phyloP scores from a whole-genome alignment of 306 rosid species.

The Gastrolobium villosum region DNA sequence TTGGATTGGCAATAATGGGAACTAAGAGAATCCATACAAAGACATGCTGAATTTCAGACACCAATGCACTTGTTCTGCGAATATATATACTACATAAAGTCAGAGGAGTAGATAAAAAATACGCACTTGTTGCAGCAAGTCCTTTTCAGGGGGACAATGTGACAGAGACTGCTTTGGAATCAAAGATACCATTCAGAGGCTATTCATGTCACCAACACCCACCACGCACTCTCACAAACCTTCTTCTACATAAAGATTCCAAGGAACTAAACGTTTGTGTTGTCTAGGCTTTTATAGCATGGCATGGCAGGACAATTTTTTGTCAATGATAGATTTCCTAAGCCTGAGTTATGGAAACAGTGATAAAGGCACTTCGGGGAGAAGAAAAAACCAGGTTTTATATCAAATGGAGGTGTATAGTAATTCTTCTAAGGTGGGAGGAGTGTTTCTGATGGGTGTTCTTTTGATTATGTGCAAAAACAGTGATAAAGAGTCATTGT shows the following conservation, averaged over 20 bases:
- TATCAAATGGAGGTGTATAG: constrained; percentile 72
- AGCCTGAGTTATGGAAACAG: constrained; percentile 51
- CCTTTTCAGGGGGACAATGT: constrained; percentile 60
- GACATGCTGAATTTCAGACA: constrained; percentile 34
- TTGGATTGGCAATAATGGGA: constrained; percentile 12
- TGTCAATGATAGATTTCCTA: constrained; percentile 38
- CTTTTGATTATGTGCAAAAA: background rate
- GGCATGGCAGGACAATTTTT: constrained; percentile 53
- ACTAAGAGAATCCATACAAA: constrained; percentile 21
- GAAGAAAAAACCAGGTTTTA: constrained; percentile 64
- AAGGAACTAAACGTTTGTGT: constrained; percentile 1
- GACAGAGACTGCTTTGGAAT: constrained; percentile 52
- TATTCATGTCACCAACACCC: constrained; percentile 45
- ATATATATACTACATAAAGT: constrained; percentile 31
- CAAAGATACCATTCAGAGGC: constrained; percentile 43
- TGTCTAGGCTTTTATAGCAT: constrained; percentile 40
- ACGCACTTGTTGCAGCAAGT: constrained; percentile 39
- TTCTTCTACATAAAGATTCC: constrained; percentile 37
- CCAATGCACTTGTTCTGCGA: background rate
- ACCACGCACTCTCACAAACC: constrained; percentile 24
- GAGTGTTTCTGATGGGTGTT: constrained; percentile 30
- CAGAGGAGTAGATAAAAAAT: constrained; percentile 44
- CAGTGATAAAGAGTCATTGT: background rate
- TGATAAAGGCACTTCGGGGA: constrained; percentile 61
- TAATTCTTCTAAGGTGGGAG: constrained; percentile 69